Evolutionary conservation across 352 stramenopile genomes (phyloP).

Genomic region (Phytophthora tentaculata): DNA sequence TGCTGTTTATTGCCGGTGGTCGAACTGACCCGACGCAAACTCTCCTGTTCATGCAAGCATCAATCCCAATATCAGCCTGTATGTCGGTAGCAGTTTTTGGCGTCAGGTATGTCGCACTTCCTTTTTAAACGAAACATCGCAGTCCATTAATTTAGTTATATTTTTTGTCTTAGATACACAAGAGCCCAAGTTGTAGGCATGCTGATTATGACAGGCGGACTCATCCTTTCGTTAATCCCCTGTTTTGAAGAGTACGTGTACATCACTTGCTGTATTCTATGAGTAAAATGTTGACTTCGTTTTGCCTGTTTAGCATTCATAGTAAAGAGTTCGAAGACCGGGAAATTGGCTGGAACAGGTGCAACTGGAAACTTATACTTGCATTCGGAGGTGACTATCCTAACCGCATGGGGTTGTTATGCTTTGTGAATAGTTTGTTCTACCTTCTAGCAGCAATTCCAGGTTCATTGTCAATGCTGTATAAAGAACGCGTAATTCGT

Average conservation of each 20-base stretch:
- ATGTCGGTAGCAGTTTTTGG: conserved; percentile 64
- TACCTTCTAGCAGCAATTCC: conserved; percentile 82
- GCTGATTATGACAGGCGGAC: conserved; percentile 63
- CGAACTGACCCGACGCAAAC: conserved; percentile 86
- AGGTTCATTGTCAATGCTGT: conserved; percentile 84
- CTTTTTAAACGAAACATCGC: neutral
- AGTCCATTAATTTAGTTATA: conserved; percentile 2
- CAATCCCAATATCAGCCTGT: conserved; percentile 72
- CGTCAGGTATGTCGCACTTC: conserved; percentile 39
- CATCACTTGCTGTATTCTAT: neutral
- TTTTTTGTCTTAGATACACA: conserved; percentile 58
- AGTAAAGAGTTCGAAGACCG: conserved; percentile 70
- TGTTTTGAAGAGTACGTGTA: conserved; percentile 76
- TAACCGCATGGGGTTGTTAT: conserved; percentile 1
- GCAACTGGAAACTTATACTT: neutral
- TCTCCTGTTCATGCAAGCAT: conserved; percentile 86
- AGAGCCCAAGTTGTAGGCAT: conserved; percentile 77
- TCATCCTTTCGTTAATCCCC: conserved; percentile 80
- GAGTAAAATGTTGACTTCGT: neutral
- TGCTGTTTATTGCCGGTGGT: conserved; percentile 84
- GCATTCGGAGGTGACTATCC: neutral
- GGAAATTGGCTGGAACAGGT: conserved; percentile 87
- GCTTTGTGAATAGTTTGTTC: conserved; percentile 55
- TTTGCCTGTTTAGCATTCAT: conserved; percentile 47
- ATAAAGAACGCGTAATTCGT: conserved; percentile 85